phyloP scores from a whole-genome alignment of 139 green algal species.

The Desmodesmus armatus region DNA sequence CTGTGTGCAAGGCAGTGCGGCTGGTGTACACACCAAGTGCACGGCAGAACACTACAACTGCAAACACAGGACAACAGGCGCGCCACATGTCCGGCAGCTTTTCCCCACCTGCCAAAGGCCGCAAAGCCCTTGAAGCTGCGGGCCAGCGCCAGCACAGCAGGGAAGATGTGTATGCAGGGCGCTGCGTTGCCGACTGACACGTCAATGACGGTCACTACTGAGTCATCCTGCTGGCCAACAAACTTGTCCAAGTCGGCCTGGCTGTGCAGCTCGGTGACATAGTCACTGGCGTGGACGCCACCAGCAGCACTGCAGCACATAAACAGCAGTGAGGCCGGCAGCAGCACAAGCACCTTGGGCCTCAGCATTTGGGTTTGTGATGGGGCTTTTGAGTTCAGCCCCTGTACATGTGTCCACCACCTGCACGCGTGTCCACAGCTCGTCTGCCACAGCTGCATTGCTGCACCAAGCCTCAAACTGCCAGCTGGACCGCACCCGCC shows the following conservation, averaged over 20 bases:
- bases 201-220: conserved; percentile 52
- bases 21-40: no score
- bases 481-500: no score
- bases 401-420: no score
- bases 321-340: no score
- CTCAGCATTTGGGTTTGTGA: no score
- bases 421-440: no score
- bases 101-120: conserved; percentile 49
- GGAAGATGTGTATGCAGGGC: conserved; percentile 76
- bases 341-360: no score
- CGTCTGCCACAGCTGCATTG: no score
- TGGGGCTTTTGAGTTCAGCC: no score
- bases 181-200: conserved; percentile 47
- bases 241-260: conserved; percentile 63
- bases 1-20: no score
- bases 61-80: not conserved
- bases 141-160: conserved; percentile 80
- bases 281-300: conserved; percentile 62
- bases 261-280: conserved; percentile 72
- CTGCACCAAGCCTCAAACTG: no score
- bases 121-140: conserved; percentile 70
- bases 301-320: conserved; percentile 68
- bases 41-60: no score
- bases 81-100: not conserved
- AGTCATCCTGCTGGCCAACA: conserved; percentile 36